Evolutionary conservation across 2,329 filamentous ascomycete genomes (phyloP), one percentile per base, ranked within the genome.

Genomic region (Sclerotinia trifoliorum): DNA sequence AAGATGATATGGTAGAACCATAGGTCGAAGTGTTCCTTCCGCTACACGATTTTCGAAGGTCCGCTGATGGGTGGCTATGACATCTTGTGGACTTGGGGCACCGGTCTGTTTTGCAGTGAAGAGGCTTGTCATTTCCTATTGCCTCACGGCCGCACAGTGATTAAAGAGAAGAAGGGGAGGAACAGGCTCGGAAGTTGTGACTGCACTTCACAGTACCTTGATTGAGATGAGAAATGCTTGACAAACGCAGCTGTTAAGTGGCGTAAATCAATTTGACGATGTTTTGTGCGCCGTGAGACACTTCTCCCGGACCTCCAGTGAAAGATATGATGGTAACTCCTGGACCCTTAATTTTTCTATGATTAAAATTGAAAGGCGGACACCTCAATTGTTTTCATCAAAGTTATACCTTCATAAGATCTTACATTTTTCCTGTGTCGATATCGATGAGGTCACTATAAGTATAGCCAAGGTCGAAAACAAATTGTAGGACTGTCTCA

Each of bases 1-100:
- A 8, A 87, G 68, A 67, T 81, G 79, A 68, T 84, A 83, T 0
- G 86, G 86, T 10, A 88, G 51, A 24, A 88, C 73, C 24, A 88
- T 79, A 2, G 84, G 85, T 54, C 78, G 78, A 44, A 80, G 75
- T 8, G 72, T 75, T 56, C 83, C 83, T 5, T 80, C 77, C 62
- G 78, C 75, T 39, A 81, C 48, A 67, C 69, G 46, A 80, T 71
- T 72, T 56, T 73, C 70, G 74, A 84, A 84, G 19, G 72, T 57
- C 11, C 73, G 70, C 55, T 78, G 79, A 73, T 83, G 81, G 56
- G 70, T 69, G 10, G 72, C 69, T 39, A 76, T 71, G 3, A 79
- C 70, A 39, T 74, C 62, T 48, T 54, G 71, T 11, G 71, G 68
- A 61, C 26, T 73, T 74, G 26, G 74, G 54, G 54, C 46, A n/a